Evolutionary conservation across 257 asterid species (phyloP).

Genomic region (Pogostemon cablin): DNA sequence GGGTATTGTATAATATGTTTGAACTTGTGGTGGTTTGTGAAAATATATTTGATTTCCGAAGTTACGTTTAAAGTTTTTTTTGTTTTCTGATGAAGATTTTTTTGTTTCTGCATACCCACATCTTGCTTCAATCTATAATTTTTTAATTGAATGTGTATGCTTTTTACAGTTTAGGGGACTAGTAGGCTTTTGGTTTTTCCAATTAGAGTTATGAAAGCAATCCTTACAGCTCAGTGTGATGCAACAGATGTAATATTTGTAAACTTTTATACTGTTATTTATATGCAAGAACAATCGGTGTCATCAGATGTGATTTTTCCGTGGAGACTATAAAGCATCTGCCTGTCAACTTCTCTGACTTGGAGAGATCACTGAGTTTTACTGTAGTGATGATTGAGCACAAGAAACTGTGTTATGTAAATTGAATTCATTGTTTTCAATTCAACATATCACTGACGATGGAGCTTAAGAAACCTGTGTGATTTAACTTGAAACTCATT

Average conservation of each 20-base stretch:
- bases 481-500: too few relatives aligned
- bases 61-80: conserved; percentile 6
- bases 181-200: conserved; percentile 4
- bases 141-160: not conserved
- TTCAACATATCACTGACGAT: too few relatives aligned
- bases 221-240: conserved; percentile 5
- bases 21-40: not conserved
- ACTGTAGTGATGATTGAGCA: not conserved
- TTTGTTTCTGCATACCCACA: not conserved
- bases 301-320: not conserved
- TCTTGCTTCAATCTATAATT: not conserved
- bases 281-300: not conserved
- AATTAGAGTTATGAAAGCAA: not conserved
- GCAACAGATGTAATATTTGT: not conserved
- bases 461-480: too few relatives aligned
- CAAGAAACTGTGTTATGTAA: not conserved
- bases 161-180: conserved; percentile 5
- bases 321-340: not conserved
- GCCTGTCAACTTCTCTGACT: conserved; percentile 7
- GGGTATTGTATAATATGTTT: not conserved
- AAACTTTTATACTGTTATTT: not conserved
- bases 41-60: not conserved
- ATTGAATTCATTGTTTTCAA: not conserved
- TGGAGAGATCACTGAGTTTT: conserved; percentile 16
- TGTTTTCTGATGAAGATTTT: not conserved